Conservation (phyloP, 768 basidiomycete species). For the Leccinum disarticulatum region DNA sequence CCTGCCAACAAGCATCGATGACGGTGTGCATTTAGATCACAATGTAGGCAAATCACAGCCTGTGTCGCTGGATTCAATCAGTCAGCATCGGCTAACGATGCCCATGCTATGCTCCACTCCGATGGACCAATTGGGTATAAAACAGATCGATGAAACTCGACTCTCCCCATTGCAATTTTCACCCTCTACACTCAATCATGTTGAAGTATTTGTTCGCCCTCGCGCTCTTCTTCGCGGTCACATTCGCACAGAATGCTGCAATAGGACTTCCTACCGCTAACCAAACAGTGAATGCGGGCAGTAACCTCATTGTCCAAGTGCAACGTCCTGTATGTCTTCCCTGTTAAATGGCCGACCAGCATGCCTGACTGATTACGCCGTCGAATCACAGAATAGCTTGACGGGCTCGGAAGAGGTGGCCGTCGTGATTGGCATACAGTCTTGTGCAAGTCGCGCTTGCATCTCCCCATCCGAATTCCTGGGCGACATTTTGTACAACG, state of each 20-base stretch:
- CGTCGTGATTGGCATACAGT: conserved; percentile 44
- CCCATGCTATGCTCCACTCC: no score
- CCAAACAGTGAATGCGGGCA: conserved; percentile 37
- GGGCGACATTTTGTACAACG: conserved; percentile 49
- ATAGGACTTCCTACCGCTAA: conserved; percentile 40
- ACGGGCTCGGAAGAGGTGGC: conserved; percentile 44
- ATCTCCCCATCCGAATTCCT: conserved; percentile 29
- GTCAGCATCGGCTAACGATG: no score
- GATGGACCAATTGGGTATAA: neutral
- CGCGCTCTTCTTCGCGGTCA: conserved; percentile 2
- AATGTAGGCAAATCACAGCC: no score
- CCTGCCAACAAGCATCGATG: no score
- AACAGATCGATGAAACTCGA: neutral
- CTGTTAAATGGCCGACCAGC: neutral
- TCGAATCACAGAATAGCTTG: conserved; percentile 30
- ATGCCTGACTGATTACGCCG: neutral
- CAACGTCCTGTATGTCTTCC: conserved; percentile 44
- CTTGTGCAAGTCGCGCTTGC: conserved; percentile 35
- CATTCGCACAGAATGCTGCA: conserved; percentile 39
- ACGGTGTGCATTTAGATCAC: no score
- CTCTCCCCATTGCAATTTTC: neutral
- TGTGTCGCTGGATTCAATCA: no score
- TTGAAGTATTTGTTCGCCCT: conserved; percentile 14
- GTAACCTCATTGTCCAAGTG: conserved; percentile 42
- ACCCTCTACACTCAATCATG: conserved; percentile 5